Conservation (phyloP, 495 filamentous ascomycete species). For the Pyronema domesticum region DNA sequence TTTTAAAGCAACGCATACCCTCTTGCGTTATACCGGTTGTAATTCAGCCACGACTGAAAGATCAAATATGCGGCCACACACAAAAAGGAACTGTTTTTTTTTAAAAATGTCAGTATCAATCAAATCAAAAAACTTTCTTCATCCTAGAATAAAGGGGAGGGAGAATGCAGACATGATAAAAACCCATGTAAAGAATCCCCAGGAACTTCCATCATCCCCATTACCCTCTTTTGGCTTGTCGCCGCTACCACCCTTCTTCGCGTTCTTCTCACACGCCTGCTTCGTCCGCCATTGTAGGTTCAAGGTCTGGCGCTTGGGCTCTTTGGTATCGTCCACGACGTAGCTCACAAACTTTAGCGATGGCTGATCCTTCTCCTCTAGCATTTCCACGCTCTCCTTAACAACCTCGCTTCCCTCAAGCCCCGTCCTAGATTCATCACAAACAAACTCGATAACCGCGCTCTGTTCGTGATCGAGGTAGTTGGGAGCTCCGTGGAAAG, state of each 20-base stretch:
- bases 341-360: slow-evolving; percentile 5
- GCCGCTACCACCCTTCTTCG: slow-evolving; percentile 29
- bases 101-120: too few relatives aligned
- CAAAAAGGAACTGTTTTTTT: slow-evolving; percentile 52
- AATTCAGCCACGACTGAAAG: slow-evolving; percentile 97
- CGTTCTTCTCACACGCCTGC: slow-evolving; percentile 51
- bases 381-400: slow-evolving; percentile 19
- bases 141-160: background rate
- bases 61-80: slow-evolving; percentile 79
- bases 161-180: slow-evolving; percentile 66
- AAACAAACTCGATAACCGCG: slow-evolving; percentile 71
- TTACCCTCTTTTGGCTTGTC: slow-evolving; percentile 18
- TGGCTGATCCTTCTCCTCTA: slow-evolving; percentile 18
- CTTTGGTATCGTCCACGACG: slow-evolving; percentile 25
- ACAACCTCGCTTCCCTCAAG: slow-evolving; percentile 42
- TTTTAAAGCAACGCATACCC: slow-evolving; percentile 25
- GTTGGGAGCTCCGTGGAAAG: slow-evolving; percentile 45
- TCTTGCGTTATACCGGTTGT: slow-evolving; percentile 84
- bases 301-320: slow-evolving; percentile 32
- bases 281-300: slow-evolving; percentile 70
- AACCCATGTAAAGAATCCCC: slow-evolving; percentile 97
- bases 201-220: slow-evolving; percentile 30
- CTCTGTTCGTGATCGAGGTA: slow-evolving; percentile 41
- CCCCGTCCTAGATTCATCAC: slow-evolving; percentile 49
- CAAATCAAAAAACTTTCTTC: too few relatives aligned